Evolutionary conservation across 2,329 filamentous ascomycete genomes (phyloP), one percentile per base, ranked within the genome.

Genomic region (Fusarium beomiforme): DNA sequence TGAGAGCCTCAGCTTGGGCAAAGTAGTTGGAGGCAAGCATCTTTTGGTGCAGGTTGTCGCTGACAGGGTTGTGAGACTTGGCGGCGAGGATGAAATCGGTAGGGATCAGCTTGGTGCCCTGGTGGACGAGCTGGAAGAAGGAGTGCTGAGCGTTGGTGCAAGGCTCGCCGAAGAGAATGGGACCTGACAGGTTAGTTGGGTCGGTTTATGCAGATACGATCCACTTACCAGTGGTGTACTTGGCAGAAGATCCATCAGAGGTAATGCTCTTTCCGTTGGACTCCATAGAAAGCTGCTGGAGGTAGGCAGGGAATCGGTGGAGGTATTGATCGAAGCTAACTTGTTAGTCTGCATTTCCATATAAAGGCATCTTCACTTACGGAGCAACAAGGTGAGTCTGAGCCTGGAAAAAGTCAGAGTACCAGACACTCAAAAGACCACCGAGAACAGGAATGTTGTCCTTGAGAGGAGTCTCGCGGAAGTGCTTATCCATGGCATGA

Each of bases 141-240:
- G 96, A 98, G 89, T 99, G 96, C 87, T 99, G 96, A 46, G 96
- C 96, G 81, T 99, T 99, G 82, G 96, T 99, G 84, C 94, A 97
- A 58, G 96, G 96, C 88, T 99, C 96, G 79, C 96, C 96, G 81
- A 99, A 99, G 71, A 99, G 87, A 80, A 99, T 95, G 59, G 96
- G 90, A 51, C 96, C 84, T 85, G 4, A 14, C 10, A 24, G 29
- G 65, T 80, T 61, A 79, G 73, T 31, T 24, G 60, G 3, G 70
- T 47, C 42, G 21, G 34, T 21, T 12, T 10, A 21, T 44, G 5
- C 14, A 21, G 8, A 14, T 24, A 12, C 2, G n/a, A 10, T 16
- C 4, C 16, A 68, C 81, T 75, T 73, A 84, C 83, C 95, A 39
- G 96, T 99, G 64, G 95, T 98, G 87, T 99, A 99, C 86, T 97